These are phyloP conservation scores for Fusarium mundagurra DNA, from an alignment of 2,329 filamentous ascomycete genomes.

Conservation along the genomic window DNA sequence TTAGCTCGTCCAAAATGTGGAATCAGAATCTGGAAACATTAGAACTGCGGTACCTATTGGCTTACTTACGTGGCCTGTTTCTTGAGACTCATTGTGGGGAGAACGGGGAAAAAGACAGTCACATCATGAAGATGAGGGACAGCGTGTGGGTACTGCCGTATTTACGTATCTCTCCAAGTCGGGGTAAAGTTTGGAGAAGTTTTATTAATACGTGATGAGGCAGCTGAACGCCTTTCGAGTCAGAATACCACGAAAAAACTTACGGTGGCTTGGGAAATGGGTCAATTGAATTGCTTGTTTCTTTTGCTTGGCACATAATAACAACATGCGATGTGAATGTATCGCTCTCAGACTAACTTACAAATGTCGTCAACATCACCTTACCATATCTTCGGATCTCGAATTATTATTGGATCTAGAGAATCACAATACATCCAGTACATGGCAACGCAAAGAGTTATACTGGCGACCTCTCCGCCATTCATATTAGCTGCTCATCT, in stretches of 20 bases:
- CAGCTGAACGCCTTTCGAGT: neutral
- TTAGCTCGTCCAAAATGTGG: neutral
- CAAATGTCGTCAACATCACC: constrained; percentile 5
- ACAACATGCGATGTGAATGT: constrained; percentile 1
- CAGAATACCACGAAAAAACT: neutral
- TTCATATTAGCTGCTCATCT: neutral
- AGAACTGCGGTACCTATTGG: neutral
- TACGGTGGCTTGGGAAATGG: constrained; percentile 14
- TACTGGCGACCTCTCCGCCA: neutral
- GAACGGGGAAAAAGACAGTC: neutral
- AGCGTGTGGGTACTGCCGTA: constrained; percentile 6
- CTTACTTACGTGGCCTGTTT: neutral
- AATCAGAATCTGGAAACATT: neutral
- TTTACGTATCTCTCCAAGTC: constrained; percentile 12
- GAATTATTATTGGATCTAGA: neutral
- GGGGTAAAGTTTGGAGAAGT: constrained; percentile 32
- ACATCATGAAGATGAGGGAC: constrained; percentile 18
- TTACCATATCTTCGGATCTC: neutral
- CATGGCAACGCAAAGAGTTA: neutral
- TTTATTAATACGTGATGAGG: neutral
- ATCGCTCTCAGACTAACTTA: neutral
- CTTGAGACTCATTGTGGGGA: constrained; percentile 10
- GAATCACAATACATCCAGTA: neutral
- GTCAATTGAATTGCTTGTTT: constrained; percentile 14
- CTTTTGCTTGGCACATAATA: constrained; percentile 8